These are phyloP conservation scores for Polymyxa betae DNA, from an alignment of 208 protist genomes.

Conservation along the genomic window DNA sequence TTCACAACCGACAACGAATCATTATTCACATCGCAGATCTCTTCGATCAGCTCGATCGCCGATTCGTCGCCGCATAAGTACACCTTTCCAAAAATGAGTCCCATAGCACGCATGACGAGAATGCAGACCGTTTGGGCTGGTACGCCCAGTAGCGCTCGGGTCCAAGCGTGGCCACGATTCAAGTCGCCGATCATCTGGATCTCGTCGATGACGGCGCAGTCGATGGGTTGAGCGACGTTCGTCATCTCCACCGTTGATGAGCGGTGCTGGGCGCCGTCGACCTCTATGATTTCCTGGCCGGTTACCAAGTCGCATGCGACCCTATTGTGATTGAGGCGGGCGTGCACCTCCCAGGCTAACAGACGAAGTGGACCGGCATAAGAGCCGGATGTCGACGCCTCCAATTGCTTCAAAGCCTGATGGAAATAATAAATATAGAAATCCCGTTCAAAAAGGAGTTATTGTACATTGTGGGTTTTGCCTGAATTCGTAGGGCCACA, in stretches of 20 bases:
- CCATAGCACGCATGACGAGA: neutral
- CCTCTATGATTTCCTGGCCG: slow-evolving; percentile 55
- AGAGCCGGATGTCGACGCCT: slow-evolving; percentile 77
- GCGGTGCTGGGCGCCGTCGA: neutral
- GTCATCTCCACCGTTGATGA: slow-evolving; percentile 66
- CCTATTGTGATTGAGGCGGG: slow-evolving; percentile 73
- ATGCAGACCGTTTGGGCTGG: slow-evolving; percentile 68
- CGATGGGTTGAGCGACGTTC: slow-evolving; percentile 74
- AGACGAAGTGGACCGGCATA: slow-evolving; percentile 90
- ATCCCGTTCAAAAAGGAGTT: slow-evolving; percentile 61
- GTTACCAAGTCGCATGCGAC: slow-evolving; percentile 3
- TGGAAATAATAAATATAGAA: neutral
- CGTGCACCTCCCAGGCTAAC: slow-evolving; percentile 87
- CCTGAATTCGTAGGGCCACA: slow-evolving; percentile 90
- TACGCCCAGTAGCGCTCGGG: slow-evolving; percentile 85
- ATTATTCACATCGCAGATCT: slow-evolving; percentile 37
- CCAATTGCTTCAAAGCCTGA: slow-evolving; percentile 60
- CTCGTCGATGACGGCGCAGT: slow-evolving; percentile 70
- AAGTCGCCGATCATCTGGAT: slow-evolving; percentile 88
- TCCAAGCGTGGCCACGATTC: slow-evolving; percentile 90
- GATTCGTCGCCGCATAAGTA: slow-evolving; percentile 60
- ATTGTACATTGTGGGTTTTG: slow-evolving; percentile 86
- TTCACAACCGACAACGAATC: slow-evolving; percentile 44
- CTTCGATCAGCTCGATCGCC: slow-evolving; percentile 15
- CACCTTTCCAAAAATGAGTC: slow-evolving; percentile 29